Conservation (phyloP, 768 basidiomycete species). For the Lactifluus rugatus region DNA sequence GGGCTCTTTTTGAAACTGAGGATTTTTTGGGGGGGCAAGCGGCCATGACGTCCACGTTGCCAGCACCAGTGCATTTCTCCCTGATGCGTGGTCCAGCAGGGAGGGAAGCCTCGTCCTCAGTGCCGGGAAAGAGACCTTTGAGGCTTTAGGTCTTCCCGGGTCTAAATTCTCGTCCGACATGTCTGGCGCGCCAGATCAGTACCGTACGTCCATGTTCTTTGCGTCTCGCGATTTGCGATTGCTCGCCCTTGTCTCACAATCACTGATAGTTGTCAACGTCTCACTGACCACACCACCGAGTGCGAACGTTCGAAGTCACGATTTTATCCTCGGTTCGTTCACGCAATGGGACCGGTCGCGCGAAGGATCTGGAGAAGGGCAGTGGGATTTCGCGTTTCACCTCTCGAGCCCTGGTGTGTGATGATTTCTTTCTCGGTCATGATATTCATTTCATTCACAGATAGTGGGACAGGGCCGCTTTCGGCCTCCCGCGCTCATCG, state of each 20-base stretch:
- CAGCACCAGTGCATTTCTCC: slow-evolving; percentile 25
- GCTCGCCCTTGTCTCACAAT: neutral
- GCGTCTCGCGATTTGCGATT: slow-evolving; percentile 31
- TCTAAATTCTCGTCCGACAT: slow-evolving; percentile 38
- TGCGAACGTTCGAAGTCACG: slow-evolving; percentile 10
- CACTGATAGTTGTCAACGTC: neutral
- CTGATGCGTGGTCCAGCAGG: slow-evolving; percentile 58
- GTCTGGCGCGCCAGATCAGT: slow-evolving; percentile 36
- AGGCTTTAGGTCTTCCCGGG: slow-evolving; percentile 52
- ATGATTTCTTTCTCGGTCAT: neutral
- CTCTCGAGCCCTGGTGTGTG: slow-evolving; percentile 4
- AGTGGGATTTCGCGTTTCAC: slow-evolving; percentile 19
- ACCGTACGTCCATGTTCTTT: slow-evolving; percentile 16
- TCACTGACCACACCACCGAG: neutral
- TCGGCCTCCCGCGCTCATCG: neutral
- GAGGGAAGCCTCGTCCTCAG: slow-evolving; percentile 50
- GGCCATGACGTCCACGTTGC: slow-evolving; percentile 3
- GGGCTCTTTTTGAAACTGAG: neutral
- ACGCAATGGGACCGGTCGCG: slow-evolving; percentile 12
- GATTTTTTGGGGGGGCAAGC: neutral
- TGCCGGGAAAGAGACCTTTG: slow-evolving; percentile 48
- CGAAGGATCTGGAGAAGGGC: slow-evolving; percentile 14
- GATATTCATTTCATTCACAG: neutral
- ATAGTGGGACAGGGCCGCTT: neutral
- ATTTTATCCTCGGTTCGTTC: slow-evolving; percentile 5